phyloP scores from a whole-genome alignment of 305 asterid genomes.

The Petunia hybrid region DNA sequence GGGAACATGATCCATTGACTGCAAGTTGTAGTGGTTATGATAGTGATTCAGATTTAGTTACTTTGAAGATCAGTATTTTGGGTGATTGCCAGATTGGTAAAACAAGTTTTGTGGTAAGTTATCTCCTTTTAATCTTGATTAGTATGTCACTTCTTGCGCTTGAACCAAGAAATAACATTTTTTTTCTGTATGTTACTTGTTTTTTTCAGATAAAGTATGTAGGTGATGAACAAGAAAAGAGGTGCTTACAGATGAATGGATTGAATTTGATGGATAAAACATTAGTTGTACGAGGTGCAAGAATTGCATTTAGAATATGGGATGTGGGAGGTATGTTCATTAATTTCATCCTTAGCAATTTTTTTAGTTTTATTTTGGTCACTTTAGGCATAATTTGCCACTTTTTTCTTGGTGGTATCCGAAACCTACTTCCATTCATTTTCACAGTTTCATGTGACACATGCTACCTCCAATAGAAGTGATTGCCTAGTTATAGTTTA shows the following conservation, averaged over 20 bases:
- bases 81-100: constrained; percentile 95
- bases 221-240: constrained; percentile 77
- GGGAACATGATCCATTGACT: constrained; percentile 35
- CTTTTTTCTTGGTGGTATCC: neutral
- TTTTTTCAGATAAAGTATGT: constrained; percentile 68
- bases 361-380: neutral
- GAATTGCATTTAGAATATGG: constrained; percentile 84
- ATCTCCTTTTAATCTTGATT: neutral
- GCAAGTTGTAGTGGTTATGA: constrained; percentile 59
- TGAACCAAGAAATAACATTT: neutral
- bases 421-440: no score
- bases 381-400: neutral
- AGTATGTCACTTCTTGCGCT: neutral
- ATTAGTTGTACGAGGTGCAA: constrained; percentile 66
- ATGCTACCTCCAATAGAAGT: no score
- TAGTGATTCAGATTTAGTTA: constrained; percentile 84
- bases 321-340: constrained; percentile 77
- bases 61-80: constrained; percentile 79
- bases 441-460: no score
- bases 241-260: constrained; percentile 74
- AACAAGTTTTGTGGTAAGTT: constrained; percentile 81
- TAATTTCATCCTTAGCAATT: neutral
- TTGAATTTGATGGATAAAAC: constrained; percentile 78
- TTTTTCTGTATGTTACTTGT: neutral
- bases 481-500: neutral